Percentiles rank a stretch among this genome's conserved stretches.
Evolutionary conservation across 257 asterid species (phyloP).

Genomic region (Salvia rosmarinus): DNA sequence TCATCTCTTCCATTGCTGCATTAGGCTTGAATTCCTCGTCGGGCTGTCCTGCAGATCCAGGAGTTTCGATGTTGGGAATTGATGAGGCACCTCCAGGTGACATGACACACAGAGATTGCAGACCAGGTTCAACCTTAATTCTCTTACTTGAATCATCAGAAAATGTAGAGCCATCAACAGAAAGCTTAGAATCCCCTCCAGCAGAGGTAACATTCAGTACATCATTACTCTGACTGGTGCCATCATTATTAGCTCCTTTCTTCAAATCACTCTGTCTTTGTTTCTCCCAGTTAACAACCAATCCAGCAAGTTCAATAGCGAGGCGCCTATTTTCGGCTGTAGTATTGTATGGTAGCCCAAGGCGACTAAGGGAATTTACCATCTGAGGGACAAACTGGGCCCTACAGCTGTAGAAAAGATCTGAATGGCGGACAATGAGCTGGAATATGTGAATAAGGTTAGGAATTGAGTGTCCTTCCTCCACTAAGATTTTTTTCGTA

Average conservation of each 20-base stretch:
- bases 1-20: slow-evolving; percentile 99
- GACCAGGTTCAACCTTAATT: slow-evolving; percentile 96
- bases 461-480: slow-evolving; percentile 98
- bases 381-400: slow-evolving; percentile 99
- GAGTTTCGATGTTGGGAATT: slow-evolving; percentile 89
- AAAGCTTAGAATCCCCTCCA: slow-evolving; percentile 66
- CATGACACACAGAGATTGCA: slow-evolving; percentile 91
- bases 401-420: slow-evolving; percentile 98
- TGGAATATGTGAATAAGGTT: slow-evolving; percentile 98
- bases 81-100: slow-evolving; percentile 97
- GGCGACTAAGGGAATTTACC: slow-evolving; percentile 98
- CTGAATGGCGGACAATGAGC: slow-evolving; percentile 99
- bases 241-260: slow-evolving; percentile 63
- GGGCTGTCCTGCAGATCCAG: slow-evolving; percentile 91
- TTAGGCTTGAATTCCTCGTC: slow-evolving; percentile 99
- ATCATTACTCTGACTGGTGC: slow-evolving; percentile 59
- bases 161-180: slow-evolving; percentile 78
- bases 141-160: slow-evolving; percentile 91
- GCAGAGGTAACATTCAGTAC: slow-evolving; percentile 54
- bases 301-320: slow-evolving; percentile 99
- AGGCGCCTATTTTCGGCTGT: slow-evolving; percentile 98
- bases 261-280: slow-evolving; percentile 89
- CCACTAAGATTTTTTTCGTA: slow-evolving; percentile 95
- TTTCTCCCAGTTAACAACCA: slow-evolving; percentile 98
- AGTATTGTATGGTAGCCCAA: slow-evolving; percentile 95